Conservation (phyloP, 768 basidiomycete species). For the Coprinellus micaceus region DNA sequence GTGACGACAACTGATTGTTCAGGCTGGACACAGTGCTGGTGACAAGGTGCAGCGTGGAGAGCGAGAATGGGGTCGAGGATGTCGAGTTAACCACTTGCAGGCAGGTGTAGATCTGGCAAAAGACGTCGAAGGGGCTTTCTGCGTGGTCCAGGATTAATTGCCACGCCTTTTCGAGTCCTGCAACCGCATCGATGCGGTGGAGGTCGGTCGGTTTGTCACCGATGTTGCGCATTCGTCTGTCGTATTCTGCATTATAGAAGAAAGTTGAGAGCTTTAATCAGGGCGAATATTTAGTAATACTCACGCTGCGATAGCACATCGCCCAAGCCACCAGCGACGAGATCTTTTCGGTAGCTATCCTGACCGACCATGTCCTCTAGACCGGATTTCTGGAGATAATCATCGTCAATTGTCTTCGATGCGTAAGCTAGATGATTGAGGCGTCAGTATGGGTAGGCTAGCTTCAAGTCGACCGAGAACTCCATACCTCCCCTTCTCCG, state of each 20-base stretch:
- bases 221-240: background rate
- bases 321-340: conserved; percentile 63
- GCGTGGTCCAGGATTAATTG: conserved; percentile 37
- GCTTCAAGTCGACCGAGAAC: background rate
- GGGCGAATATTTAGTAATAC: conserved; percentile 14
- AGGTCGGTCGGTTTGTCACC: conserved; percentile 1
- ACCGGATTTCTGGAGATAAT: conserved; percentile 65
- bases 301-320: conserved; percentile 50
- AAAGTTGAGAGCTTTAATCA: background rate
- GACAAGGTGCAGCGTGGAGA: conserved; percentile 61
- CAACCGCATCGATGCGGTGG: conserved; percentile 10
- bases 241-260: background rate
- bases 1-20: conserved; percentile 38
- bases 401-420: conserved; percentile 59
- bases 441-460: background rate
- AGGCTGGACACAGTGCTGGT: conserved; percentile 51
- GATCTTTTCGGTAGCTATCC: conserved; percentile 62
- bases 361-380: conserved; percentile 54
- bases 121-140: conserved; percentile 49
- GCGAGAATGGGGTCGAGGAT: conserved; percentile 55
- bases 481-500: background rate
- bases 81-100: conserved; percentile 61
- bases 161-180: conserved; percentile 28
- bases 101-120: conserved; percentile 64
- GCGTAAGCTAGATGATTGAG: conserved; percentile 52